Base-by-base conservation (phyloP, 768 basidiomycete genomes). In the Mrakia gelida region DNA sequence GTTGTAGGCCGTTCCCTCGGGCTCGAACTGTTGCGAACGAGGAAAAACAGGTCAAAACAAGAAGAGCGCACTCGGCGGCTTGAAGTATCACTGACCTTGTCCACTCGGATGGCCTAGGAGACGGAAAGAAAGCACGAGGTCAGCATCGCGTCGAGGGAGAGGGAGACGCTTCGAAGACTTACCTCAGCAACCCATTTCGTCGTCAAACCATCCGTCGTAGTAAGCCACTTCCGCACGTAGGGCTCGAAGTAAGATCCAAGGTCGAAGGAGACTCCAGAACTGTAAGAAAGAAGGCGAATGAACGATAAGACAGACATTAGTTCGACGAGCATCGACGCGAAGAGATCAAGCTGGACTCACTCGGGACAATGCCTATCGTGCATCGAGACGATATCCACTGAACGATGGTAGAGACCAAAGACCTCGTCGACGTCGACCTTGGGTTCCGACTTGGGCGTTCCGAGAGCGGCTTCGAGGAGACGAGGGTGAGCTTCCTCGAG, bases 171-270 rank as follows among this genome's bases (percentile, higher is more conserved):
- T 16, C 45, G 23, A 49, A 21, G 21, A 88, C 92, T 84, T 80
- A 94, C 93, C 79, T 91, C 91, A 83, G 95, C 89, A 8, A 98
- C 96, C 97, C 97, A 99, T 79, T 94, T 91, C 65, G 88, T 88
- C 11, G 96, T 98, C 86, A 94, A 96, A 77, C 86, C 89, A 81
- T 95, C 92, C 0, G 93, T 97, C 78, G 91, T 91, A n/a, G 89
- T 81, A 34, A 99, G 85, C 96, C 95, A 99, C 80, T 91, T 89
- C 10, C 89, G 87, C 11, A 98, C 92, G 83, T 93, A 94, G 3
- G 91, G 89, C 83, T 93, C 92, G 82, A 98, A 98, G 85, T 92
- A 92, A 6, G 86, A 86, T 6, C 89, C 87, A 41, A 93, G 85
- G 80, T 94, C 89, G 81, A 95, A 93, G 15, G 74, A 70, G 52